Evolutionary conservation across 2,329 filamentous ascomycete species (phyloP).

Genomic region (Rhynchosporium agropyri): DNA sequence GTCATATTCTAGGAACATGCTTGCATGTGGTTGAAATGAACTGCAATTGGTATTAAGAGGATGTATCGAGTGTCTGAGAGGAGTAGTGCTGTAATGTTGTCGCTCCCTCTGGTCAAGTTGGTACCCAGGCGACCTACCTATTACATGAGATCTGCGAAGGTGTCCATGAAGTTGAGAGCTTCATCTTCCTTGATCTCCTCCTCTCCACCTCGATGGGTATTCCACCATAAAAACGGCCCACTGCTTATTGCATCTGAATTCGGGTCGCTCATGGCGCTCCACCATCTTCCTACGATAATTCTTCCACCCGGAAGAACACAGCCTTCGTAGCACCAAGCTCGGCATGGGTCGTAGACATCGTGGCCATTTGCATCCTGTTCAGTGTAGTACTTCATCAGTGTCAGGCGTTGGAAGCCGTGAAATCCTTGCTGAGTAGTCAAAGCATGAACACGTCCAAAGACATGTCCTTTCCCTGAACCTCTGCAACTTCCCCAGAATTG

Average conservation of each 20-base stretch:
- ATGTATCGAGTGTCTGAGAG: too few species aligned
- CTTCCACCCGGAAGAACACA: constrained; percentile 50
- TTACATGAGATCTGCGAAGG: constrained; percentile 10
- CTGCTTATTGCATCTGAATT: constrained; percentile 21
- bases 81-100: too few species aligned
- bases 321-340: constrained; percentile 51
- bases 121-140: neutral
- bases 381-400: constrained; percentile 53
- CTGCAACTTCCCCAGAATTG: constrained; percentile 45
- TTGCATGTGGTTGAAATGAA: neutral
- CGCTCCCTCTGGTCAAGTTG: too few species aligned
- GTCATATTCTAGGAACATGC: neutral
- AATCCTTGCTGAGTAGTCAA: constrained; percentile 52
- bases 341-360: constrained; percentile 32
- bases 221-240: constrained; percentile 45
- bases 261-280: constrained; percentile 38
- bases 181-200: constrained; percentile 27
- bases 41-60: too few species aligned
- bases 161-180: constrained; percentile 33
- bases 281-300: constrained; percentile 55
- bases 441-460: constrained; percentile 52
- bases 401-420: constrained; percentile 56
- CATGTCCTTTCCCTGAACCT: constrained; percentile 40
- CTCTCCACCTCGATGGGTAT: constrained; percentile 33
- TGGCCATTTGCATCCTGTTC: constrained; percentile 25